These are phyloP conservation scores for Mucor racemosus DNA, from an alignment of 371 early-diverging fungal species.

Conservation along the genomic window DNA sequence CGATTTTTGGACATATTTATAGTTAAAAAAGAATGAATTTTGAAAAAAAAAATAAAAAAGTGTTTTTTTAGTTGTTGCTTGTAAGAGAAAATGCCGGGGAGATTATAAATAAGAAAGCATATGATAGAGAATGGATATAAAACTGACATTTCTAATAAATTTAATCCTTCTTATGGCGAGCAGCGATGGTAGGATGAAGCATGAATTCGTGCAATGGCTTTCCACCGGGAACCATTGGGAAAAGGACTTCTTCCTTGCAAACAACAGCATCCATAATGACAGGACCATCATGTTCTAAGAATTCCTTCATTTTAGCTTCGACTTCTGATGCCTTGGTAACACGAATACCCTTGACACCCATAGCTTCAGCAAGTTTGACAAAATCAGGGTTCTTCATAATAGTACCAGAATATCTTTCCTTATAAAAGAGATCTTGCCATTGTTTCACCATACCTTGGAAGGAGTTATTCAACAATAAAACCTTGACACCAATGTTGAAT, in stretches of 20 bases:
- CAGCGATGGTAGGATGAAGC: constrained; percentile 52
- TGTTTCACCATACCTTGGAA: constrained; percentile 99
- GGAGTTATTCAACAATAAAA: constrained; percentile 93
- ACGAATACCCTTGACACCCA: constrained; percentile 89
- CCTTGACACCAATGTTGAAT: constrained; percentile 96
- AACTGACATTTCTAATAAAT: not conserved
- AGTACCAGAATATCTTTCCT: constrained; percentile 92
- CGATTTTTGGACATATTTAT: constrained; percentile 4
- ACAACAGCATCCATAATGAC: constrained; percentile 91
- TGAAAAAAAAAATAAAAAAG: not conserved
- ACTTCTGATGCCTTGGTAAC: constrained; percentile 84
- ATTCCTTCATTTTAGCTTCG: constrained; percentile 87
- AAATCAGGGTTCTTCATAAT: constrained; percentile 98
- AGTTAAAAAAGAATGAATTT: not conserved
- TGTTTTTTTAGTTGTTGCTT: not conserved
- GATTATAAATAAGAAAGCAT: not conserved
- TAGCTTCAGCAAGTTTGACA: constrained; percentile 94
- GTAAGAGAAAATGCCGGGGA: not conserved
- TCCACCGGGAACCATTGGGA: constrained; percentile 97
- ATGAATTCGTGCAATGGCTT: constrained; percentile 88
- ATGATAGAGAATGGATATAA: constrained; percentile 9
- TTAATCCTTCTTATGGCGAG: constrained; percentile 27
- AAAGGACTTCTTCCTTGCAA: constrained; percentile 90
- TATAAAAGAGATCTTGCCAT: constrained; percentile 98
- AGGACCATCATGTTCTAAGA: constrained; percentile 85